These are phyloP conservation scores for Cruciata laevipes DNA, from an alignment of 257 asterid species.

Conservation along the genomic window DNA sequence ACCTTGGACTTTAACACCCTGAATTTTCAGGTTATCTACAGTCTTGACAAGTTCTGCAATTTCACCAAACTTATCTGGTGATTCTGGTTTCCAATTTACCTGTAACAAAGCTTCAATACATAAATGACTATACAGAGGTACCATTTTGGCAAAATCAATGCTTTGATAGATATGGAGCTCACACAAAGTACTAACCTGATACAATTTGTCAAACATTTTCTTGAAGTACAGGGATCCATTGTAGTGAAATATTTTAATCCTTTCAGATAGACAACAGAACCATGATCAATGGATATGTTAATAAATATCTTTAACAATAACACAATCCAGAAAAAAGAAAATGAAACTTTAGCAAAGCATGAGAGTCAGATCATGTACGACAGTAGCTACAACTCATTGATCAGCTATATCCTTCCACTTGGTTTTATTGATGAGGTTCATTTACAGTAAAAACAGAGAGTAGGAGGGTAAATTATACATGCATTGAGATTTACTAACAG, in stretches of 20 bases:
- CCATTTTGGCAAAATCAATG: constrained; percentile 6
- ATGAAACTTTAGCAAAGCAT: too few species aligned
- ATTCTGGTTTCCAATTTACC: constrained; percentile 95
- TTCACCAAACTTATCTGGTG: constrained; percentile 64
- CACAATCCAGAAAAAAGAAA: not conserved
- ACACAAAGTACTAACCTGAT: constrained; percentile 55
- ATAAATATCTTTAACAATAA: not conserved
- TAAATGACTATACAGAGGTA: constrained; percentile 21
- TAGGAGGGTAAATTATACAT: not conserved
- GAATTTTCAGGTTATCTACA: constrained; percentile 55
- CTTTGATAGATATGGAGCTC: constrained; percentile 11
- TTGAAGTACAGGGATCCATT: constrained; percentile 81
- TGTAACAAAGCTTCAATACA: constrained; percentile 24
- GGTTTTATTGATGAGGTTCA: not conserved
- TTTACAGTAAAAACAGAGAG: not conserved
- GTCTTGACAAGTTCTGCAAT: constrained; percentile 54
- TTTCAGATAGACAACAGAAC: constrained; percentile 23
- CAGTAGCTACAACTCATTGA: not conserved
- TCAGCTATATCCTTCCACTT: not conserved
- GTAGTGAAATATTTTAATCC: constrained; percentile 87
- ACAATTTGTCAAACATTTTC: constrained; percentile 79
- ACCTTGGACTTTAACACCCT: constrained; percentile 62
- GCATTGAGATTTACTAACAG: not conserved
- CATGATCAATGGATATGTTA: not conserved
- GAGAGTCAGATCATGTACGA: not conserved